A percentile compares a stretch with the other conserved stretches of the same genome.
Evolutionary conservation across 2,329 filamentous ascomycete species (phyloP).

Genomic region (Beauveria scarabaeidicola): DNA sequence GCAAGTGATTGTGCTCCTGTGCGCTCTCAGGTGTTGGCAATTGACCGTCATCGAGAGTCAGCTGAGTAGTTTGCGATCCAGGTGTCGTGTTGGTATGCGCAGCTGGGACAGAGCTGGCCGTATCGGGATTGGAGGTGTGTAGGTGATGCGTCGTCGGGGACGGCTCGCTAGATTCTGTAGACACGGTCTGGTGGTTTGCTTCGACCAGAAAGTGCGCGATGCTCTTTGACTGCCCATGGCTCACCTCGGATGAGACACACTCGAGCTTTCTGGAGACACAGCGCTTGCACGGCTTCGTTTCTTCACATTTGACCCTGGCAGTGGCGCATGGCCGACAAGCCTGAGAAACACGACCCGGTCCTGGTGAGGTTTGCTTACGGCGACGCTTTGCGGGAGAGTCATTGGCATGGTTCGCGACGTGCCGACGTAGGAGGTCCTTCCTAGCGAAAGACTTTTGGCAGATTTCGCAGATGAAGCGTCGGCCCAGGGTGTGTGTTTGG

Average conservation of each 20-base stretch:
- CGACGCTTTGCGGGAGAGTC: slow-evolving; percentile 40
- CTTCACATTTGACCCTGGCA: slow-evolving; percentile 47
- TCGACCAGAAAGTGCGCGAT: slow-evolving; percentile 34
- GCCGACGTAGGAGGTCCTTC: slow-evolving; percentile 45
- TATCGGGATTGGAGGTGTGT: slow-evolving; percentile 5
- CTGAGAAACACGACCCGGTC: slow-evolving; percentile 41
- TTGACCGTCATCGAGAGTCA: slow-evolving; percentile 26
- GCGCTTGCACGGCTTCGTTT: slow-evolving; percentile 44
- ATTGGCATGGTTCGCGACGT: slow-evolving; percentile 43
- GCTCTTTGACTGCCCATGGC: slow-evolving; percentile 34
- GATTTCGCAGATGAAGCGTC: slow-evolving; percentile 40
- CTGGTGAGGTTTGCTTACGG: slow-evolving; percentile 35
- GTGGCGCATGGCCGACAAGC: slow-evolving; percentile 44
- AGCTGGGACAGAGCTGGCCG: slow-evolving; percentile 12
- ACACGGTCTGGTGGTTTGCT: slow-evolving; percentile 10
- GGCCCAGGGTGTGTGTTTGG: slow-evolving; percentile 41
- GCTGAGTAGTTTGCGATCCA: slow-evolving; percentile 17
- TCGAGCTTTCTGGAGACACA: slow-evolving; percentile 38
- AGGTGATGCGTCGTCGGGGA: slow-evolving; percentile 9
- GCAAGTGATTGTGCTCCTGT: slow-evolving; percentile 11
- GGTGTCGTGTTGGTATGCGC: slow-evolving; percentile 20
- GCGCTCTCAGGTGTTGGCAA: slow-evolving; percentile 26
- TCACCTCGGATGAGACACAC: slow-evolving; percentile 32
- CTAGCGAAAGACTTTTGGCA: slow-evolving; percentile 47
- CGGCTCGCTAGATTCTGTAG: slow-evolving; percentile 3